phyloP scores from a whole-genome alignment of 73 alveolate genomes.

The Diophrys sp. region DNA sequence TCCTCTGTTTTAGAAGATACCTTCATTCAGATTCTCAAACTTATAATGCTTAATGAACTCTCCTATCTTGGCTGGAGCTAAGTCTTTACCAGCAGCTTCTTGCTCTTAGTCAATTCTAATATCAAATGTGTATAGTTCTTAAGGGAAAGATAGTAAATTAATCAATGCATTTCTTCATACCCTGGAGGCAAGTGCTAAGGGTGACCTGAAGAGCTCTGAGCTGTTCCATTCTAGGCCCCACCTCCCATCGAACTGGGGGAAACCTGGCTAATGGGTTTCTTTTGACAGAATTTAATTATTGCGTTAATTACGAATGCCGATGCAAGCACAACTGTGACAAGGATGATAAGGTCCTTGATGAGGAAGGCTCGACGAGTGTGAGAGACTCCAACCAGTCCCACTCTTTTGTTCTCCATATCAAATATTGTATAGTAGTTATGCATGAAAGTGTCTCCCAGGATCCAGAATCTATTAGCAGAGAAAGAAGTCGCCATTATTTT shows the following conservation, averaged over 20 bases:
- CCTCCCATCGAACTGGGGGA: background rate
- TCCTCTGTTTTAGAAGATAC: constrained; percentile 12
- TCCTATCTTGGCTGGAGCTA: constrained; percentile 27
- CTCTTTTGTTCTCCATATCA: constrained; percentile 53
- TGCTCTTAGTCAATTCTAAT: constrained; percentile 12
- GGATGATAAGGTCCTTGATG: background rate
- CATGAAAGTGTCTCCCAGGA: constrained; percentile 54
- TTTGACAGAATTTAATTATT: background rate
- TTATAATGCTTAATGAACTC: constrained; percentile 25
- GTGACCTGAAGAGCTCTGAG: too few relatives aligned
- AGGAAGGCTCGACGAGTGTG: background rate
- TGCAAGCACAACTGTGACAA: background rate
- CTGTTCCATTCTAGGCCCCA: too few relatives aligned
- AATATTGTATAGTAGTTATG: constrained; percentile 36
- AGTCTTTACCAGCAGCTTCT: constrained; percentile 3
- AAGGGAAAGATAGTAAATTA: too few relatives aligned
- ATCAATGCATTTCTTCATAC: too few relatives aligned
- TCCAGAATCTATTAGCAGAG: constrained; percentile 19
- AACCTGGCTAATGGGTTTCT: background rate
- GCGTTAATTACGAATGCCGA: background rate
- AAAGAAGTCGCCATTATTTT: constrained; percentile 8
- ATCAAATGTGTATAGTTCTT: constrained; percentile 28
- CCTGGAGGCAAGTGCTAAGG: too few relatives aligned
- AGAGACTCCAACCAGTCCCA: constrained; percentile 37
- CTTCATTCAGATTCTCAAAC: constrained; percentile 12